These are phyloP conservation scores for Exophiala sp. DNA, from an alignment of 2,329 filamentous ascomycete genomes.

Conservation along the genomic window DNA sequence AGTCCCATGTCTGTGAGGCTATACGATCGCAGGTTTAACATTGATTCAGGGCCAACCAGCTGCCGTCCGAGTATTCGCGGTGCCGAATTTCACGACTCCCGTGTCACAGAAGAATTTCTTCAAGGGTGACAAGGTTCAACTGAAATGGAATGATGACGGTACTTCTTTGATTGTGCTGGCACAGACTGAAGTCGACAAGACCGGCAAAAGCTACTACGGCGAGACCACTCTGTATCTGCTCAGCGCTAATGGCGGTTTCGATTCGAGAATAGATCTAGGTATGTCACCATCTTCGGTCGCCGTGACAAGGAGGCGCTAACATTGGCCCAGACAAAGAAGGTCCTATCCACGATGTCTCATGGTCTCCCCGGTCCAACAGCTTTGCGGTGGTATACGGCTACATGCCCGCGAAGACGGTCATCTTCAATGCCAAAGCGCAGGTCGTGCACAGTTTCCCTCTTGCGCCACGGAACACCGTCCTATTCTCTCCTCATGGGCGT, in stretches of 20 bases:
- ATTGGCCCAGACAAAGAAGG: conserved; percentile 76
- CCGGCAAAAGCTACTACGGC: conserved; percentile 98
- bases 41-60: conserved; percentile 75
- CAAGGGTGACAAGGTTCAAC: conserved; percentile 97
- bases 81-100: conserved; percentile 74
- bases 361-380: conserved; percentile 95
- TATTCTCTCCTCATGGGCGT: conserved; percentile 86
- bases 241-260: conserved; percentile 83
- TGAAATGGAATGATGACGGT: conserved; percentile 94
- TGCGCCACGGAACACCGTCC: conserved; percentile 85
- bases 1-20: conserved; percentile 29
- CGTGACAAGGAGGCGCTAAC: too few species aligned
- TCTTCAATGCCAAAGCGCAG: conserved; percentile 86
- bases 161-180: conserved; percentile 90
- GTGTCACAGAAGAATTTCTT: conserved; percentile 98
- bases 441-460: conserved; percentile 80
- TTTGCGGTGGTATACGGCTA: conserved; percentile 97
- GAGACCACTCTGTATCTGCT: conserved; percentile 96
- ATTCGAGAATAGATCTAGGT: conserved; percentile 78
- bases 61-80: conserved; percentile 86
- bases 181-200: conserved; percentile 96
- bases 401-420: conserved; percentile 98
- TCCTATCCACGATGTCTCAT: conserved; percentile 95
- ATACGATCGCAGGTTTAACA: conserved; percentile 3
- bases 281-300: too few species aligned